Conservation (phyloP, 129 eudicot genomes). For the Oenanthe sinensis region DNA sequence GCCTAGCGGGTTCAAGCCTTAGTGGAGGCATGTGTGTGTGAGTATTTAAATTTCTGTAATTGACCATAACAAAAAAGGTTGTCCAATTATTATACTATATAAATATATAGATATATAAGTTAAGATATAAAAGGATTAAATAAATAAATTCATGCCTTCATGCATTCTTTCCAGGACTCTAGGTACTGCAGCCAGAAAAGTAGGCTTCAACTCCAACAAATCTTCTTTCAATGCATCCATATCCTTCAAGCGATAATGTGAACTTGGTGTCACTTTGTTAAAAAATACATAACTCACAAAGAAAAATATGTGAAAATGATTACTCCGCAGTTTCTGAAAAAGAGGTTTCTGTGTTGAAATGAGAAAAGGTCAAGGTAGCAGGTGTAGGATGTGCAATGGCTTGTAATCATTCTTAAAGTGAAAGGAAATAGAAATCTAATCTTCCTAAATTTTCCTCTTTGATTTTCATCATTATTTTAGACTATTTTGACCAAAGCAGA, state of each 20-base stretch:
- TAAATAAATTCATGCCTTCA: slow-evolving; percentile 47
- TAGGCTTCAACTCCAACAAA: slow-evolving; percentile 85
- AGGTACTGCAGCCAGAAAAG: slow-evolving; percentile 96
- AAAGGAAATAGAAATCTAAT: background rate
- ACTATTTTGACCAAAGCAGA: background rate
- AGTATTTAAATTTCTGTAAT: background rate
- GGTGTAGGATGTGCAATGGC: background rate
- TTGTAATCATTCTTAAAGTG: background rate
- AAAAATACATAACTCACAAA: background rate
- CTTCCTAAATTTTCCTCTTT: background rate
- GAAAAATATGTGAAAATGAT: background rate
- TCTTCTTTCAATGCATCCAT: slow-evolving; percentile 72
- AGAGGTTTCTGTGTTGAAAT: background rate
- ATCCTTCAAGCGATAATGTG: slow-evolving; percentile 33
- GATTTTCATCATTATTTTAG: background rate
- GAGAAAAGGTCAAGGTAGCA: background rate
- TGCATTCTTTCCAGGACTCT: slow-evolving; percentile 83
- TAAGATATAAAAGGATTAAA: background rate
- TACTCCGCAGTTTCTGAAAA: background rate
- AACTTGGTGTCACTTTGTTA: background rate
- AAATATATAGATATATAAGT: background rate
- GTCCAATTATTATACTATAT: background rate
- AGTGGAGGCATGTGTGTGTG: background rate
- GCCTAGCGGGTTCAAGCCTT: background rate
- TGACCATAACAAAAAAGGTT: background rate